Evolutionary conservation across 495 filamentous ascomycete genomes (phyloP).

Genomic region (Jackrogersella multiformis): DNA sequence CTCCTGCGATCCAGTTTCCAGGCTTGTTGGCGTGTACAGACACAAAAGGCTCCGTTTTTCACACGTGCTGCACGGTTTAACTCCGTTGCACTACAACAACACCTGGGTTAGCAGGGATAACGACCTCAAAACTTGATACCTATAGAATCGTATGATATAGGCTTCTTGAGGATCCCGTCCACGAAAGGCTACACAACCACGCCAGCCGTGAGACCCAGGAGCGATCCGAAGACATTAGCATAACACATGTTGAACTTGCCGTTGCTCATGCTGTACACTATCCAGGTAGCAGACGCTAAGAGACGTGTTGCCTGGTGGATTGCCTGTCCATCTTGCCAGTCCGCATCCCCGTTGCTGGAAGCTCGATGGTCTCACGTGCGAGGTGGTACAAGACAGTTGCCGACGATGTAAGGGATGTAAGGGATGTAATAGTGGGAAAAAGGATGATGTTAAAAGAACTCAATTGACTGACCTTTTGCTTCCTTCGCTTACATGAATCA

Average conservation of each 20-base stretch:
- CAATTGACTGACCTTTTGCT: slow-evolving; percentile 70
- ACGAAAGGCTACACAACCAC: slow-evolving; percentile 37
- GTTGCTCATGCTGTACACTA: slow-evolving; percentile 28
- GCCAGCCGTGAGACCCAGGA: slow-evolving; percentile 28
- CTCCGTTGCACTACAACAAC: slow-evolving; percentile 69
- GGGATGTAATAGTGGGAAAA: slow-evolving; percentile 4
- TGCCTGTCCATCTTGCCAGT: slow-evolving; percentile 1
- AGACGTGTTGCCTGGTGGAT: slow-evolving; percentile 5
- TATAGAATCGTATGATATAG: slow-evolving; percentile 26
- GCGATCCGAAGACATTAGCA: slow-evolving; percentile 22
- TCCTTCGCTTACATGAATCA: slow-evolving; percentile 80
- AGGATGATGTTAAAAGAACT: not conserved
- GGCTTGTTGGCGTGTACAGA: slow-evolving; percentile 53
- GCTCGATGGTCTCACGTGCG: slow-evolving; percentile 4
- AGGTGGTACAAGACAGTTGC: slow-evolving; percentile 20
- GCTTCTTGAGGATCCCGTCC: slow-evolving; percentile 16
- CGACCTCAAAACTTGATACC: slow-evolving; percentile 13
- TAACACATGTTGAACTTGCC: slow-evolving; percentile 25
- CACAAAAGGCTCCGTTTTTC: slow-evolving; percentile 65
- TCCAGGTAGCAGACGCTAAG: slow-evolving; percentile 5
- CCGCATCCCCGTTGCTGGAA: not conserved
- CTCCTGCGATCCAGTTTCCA: slow-evolving; percentile 48
- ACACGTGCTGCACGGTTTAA: slow-evolving; percentile 75
- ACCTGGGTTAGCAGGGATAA: slow-evolving; percentile 29
- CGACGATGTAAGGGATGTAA: slow-evolving; percentile 22